Evolutionary conservation across 768 basidiomycete genomes (phyloP).

Genomic region (Psilocybe cubensis): DNA sequence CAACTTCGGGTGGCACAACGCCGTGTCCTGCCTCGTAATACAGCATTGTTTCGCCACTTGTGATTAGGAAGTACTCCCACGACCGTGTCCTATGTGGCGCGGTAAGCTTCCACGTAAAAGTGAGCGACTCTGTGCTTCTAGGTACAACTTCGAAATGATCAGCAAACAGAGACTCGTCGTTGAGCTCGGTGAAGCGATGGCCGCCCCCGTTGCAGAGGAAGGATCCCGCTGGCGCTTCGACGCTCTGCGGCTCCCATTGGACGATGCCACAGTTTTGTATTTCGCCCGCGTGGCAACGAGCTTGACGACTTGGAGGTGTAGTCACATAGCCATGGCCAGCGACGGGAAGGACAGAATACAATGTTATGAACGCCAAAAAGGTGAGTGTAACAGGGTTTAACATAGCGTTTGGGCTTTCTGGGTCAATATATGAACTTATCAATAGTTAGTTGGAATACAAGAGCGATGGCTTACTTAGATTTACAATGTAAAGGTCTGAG

Average conservation of each 20-base stretch:
- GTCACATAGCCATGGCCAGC: constrained; percentile 7
- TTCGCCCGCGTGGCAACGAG: not conserved
- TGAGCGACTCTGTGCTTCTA: not conserved
- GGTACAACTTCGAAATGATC: constrained; percentile 1
- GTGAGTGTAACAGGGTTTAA: not conserved
- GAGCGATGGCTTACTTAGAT: too few species aligned
- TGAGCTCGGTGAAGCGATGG: constrained; percentile 6
- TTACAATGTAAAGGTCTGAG: too few species aligned
- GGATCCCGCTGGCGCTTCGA: constrained; percentile 7
- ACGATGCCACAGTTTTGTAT: constrained; percentile 3
- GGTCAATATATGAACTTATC: too few species aligned
- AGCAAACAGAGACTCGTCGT: not conserved
- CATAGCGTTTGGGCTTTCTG: too few species aligned
- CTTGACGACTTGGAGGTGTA: constrained; percentile 9
- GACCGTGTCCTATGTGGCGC: constrained; percentile 4
- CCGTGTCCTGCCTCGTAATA: not conserved
- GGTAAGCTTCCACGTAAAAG: constrained; percentile 8
- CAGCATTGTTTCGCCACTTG: not conserved
- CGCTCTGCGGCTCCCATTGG: constrained; percentile 10
- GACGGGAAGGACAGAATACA: not conserved
- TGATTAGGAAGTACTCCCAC: constrained; percentile 7
- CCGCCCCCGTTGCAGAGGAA: constrained; percentile 8
- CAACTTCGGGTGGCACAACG: not conserved
- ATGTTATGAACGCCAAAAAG: not conserved
- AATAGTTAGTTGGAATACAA: too few species aligned